A percentile compares a stretch with the other conserved stretches of the same genome.
phyloP scores from a whole-genome alignment of 2,329 filamentous ascomycete species.

The Sclerotinia minor region DNA sequence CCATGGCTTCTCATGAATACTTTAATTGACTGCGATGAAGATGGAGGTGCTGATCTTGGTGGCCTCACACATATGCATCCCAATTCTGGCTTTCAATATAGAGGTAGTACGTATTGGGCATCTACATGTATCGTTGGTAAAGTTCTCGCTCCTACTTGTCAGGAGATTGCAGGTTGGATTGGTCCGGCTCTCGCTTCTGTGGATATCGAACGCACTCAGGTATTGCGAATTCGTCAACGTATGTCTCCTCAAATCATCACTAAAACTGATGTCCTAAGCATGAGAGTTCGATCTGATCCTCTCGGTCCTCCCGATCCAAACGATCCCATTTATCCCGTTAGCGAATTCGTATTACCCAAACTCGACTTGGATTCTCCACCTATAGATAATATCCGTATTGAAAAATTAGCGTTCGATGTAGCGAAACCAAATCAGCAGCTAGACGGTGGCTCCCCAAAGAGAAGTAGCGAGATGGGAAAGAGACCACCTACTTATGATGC shows the following conservation, averaged over 20 bases:
- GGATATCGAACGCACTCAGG: constrained; percentile 68
- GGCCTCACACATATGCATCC: constrained; percentile 68
- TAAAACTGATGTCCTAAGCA: constrained; percentile 61
- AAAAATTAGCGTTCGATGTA: constrained; percentile 54
- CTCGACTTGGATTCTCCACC: constrained; percentile 52
- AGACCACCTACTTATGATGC: constrained; percentile 58
- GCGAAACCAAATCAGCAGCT: constrained; percentile 6
- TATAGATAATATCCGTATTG: constrained; percentile 66
- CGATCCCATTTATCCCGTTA: constrained; percentile 59
- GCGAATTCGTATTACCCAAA: constrained; percentile 64
- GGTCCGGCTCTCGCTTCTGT: constrained; percentile 68
- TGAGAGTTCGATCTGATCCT: constrained; percentile 67
- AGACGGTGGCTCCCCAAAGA: constrained; percentile 1
- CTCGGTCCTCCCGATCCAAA: constrained; percentile 58
- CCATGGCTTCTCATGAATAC: constrained; percentile 79
- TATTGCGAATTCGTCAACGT: constrained; percentile 65
- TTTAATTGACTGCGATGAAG: constrained; percentile 72
- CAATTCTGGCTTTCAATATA: constrained; percentile 73
- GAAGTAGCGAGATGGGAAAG: constrained; percentile 24
- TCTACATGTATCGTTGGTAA: constrained; percentile 71
- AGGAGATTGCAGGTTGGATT: constrained; percentile 70
- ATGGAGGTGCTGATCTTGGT: constrained; percentile 63
- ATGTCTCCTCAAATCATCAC: constrained; percentile 57
- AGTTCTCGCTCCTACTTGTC: constrained; percentile 71
- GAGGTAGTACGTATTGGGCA: constrained; percentile 76